phyloP scores from a whole-genome alignment of 306 rosid species.

The Lupinus albus region DNA sequence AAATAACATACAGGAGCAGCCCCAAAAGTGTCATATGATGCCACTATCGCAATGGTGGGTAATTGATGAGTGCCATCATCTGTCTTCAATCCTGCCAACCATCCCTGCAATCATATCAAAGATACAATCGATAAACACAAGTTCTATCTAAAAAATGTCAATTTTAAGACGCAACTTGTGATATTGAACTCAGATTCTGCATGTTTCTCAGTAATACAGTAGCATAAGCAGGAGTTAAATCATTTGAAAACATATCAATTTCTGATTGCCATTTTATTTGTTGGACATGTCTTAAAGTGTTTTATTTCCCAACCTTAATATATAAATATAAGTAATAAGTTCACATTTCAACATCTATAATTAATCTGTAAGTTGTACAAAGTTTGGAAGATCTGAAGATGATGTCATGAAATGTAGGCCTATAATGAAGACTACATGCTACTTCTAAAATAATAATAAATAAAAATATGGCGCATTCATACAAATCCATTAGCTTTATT shows the following conservation, averaged over 20 bases:
- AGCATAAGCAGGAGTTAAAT: conserved; percentile 3
- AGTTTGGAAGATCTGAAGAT: conserved; percentile 14
- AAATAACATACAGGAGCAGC: conserved; percentile 88
- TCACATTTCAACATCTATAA: conserved; percentile 11
- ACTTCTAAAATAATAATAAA: no score
- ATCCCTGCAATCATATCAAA: conserved; percentile 70
- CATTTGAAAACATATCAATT: conserved; percentile 17
- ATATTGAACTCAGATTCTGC: conserved; percentile 8
- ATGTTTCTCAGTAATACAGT: not conserved
- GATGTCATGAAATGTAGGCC: not conserved
- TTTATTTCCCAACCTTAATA: conserved; percentile 16
- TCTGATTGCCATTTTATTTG: conserved; percentile 24
- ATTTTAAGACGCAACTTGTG: conserved; percentile 2
- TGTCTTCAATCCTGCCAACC: conserved; percentile 90
- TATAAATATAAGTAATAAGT: not conserved
- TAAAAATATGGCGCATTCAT: not conserved
- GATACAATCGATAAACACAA: conserved; percentile 34
- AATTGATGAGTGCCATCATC: conserved; percentile 88
- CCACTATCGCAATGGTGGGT: conserved; percentile 96
- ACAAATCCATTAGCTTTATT: not conserved
- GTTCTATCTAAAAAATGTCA: conserved; percentile 32
- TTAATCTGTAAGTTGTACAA: conserved; percentile 15
- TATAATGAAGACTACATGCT: not conserved
- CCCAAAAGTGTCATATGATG: conserved; percentile 97
- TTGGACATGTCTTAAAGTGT: conserved; percentile 8